Evolutionary conservation across 164 flowering plant species (phyloP).

Genomic region (Hamamelis virginiana): DNA sequence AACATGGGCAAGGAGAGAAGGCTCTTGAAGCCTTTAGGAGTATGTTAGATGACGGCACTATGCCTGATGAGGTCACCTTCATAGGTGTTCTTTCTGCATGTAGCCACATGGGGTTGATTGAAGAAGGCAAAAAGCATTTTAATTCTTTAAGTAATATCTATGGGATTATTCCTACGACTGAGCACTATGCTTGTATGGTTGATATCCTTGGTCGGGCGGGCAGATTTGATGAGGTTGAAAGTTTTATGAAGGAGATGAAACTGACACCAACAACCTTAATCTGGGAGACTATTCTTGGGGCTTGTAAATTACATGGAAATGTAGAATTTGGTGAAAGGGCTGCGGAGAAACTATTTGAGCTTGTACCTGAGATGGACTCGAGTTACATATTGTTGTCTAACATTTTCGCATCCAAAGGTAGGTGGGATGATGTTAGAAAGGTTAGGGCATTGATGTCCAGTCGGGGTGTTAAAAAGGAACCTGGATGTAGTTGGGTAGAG

Average conservation of each 20-base stretch:
- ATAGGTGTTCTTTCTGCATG: constrained; percentile 58
- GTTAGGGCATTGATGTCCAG: constrained; percentile 43
- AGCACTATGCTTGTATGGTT: constrained; percentile 60
- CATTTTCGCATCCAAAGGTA: constrained; percentile 51
- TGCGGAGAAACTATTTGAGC: constrained; percentile 48
- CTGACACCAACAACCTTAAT: constrained; percentile 32
- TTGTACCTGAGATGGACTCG: constrained; percentile 42
- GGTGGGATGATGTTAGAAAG: constrained; percentile 53
- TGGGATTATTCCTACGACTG: constrained; percentile 45
- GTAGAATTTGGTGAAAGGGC: constrained; percentile 49
- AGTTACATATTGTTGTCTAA: constrained; percentile 53
- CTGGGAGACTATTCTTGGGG: constrained; percentile 63
- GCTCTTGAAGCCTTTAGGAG: constrained; percentile 42
- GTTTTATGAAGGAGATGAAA: constrained; percentile 38
- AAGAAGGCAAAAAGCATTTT: constrained; percentile 44
- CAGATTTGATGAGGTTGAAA: constrained; percentile 42
- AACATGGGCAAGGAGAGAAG: constrained; percentile 48
- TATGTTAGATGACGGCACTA: constrained; percentile 41
- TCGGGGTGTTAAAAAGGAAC: constrained; percentile 56
- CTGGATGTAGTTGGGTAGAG: constrained; percentile 70
- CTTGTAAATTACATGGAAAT: constrained; percentile 47
- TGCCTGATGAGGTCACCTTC: constrained; percentile 59
- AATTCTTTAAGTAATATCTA: constrained; percentile 32
- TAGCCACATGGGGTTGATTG: constrained; percentile 45
- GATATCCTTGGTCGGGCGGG: constrained; percentile 62